phyloP scores from a whole-genome alignment of 164 flowering plant genomes.

The Euptelea pleiosperma region DNA sequence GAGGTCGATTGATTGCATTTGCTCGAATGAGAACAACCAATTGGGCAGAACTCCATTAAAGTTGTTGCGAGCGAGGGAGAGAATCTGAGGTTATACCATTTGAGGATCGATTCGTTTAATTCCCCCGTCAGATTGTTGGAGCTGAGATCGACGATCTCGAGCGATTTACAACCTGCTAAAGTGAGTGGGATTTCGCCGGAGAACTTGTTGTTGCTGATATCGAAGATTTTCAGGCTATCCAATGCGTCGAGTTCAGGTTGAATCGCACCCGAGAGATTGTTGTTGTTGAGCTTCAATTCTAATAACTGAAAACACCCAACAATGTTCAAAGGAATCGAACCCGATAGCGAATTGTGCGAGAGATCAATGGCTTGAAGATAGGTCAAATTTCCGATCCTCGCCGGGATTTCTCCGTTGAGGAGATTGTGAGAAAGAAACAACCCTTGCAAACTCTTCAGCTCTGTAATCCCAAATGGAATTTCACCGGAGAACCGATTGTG shows the following conservation, averaged over 20 bases:
- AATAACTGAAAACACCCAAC: slow-evolving; percentile 91
- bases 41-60: slow-evolving; percentile 67
- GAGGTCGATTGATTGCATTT: slow-evolving; percentile 58
- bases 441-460: slow-evolving; percentile 77
- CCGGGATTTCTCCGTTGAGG: slow-evolving; percentile 75
- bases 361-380: slow-evolving; percentile 88
- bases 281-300: slow-evolving; percentile 66
- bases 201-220: slow-evolving; percentile 68
- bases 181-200: slow-evolving; percentile 90
- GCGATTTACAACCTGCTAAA: slow-evolving; percentile 88
- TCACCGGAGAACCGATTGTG: slow-evolving; percentile 73
- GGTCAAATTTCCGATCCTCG: slow-evolving; percentile 81
- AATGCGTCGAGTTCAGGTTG: slow-evolving; percentile 92
- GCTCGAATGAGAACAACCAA: slow-evolving; percentile 73
- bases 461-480: slow-evolving; percentile 66
- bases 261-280: slow-evolving; percentile 79
- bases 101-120: slow-evolving; percentile 70
- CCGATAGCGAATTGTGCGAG: slow-evolving; percentile 68
- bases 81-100: slow-evolving; percentile 76
- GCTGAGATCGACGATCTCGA: slow-evolving; percentile 86
- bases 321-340: slow-evolving; percentile 76
- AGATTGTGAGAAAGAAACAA: slow-evolving; percentile 75
- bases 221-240: slow-evolving; percentile 73
- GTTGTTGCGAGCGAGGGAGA: slow-evolving; percentile 68
- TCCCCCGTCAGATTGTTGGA: slow-evolving; percentile 72